Evolutionary conservation across 2,329 filamentous ascomycete species (phyloP), one percentile per base, ranked within the genome.

Genomic region (Cytospora piceicola): DNA sequence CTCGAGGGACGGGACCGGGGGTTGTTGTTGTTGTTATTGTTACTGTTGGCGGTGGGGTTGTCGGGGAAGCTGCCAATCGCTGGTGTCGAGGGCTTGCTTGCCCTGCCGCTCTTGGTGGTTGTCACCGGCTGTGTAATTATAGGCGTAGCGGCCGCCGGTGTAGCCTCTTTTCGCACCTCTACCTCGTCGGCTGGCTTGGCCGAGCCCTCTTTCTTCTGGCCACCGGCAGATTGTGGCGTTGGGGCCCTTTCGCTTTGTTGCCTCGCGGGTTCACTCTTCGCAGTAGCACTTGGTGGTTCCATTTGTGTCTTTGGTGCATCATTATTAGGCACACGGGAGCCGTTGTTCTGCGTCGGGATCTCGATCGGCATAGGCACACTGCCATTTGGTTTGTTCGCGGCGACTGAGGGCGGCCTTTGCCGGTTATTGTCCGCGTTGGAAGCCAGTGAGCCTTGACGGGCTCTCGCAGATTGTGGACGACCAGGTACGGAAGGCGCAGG

Each of bases 361-460:
- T 83, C 82, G 8, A 79, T 76, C 1, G 77, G 73, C 57, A 69
- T 70, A 30, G 77, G 76, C 65, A 70, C 74, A 72, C 76, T 81
- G 64, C 84, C 85, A 72, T 87, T 90, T 20, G 83, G 78, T 69
- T 88, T 90, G 70, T 81, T 88, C 3, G 88, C 85, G 14, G 85
- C 81, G 2, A 87, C 85, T 1, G 89, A 87, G 6, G 83, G 77
- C 2, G 88, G 85, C 42, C 86, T 81, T 67, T 82, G 77, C 63
- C 83, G 82, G 63, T 77, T 73, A 68, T 81, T 83, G 67, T 91
- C 88, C 39, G 79, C 79, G 60, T 77, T 79, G n/a, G 85, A 84
- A 65, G 87, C 85, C 63, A 86, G 84, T 20, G 91, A 92, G 73
- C 90, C 94, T 74, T 93, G 92, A 72, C 93, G 88, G 46, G 88